These are phyloP conservation scores for Polyplosphaeria fusca DNA, from an alignment of 495 filamentous ascomycete genomes.

Conservation along the genomic window DNA sequence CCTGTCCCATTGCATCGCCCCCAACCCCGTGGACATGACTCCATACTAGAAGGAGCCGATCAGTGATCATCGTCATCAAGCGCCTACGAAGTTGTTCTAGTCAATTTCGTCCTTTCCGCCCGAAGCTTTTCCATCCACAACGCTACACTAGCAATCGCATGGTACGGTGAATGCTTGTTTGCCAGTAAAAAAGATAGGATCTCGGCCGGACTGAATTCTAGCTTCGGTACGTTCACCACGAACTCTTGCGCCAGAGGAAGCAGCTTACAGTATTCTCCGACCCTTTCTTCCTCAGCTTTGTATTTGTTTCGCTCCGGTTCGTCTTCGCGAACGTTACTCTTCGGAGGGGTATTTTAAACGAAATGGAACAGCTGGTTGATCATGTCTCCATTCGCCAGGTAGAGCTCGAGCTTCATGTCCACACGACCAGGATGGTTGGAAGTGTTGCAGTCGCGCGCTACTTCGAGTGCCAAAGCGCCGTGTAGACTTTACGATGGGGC, in stretches of 20 bases:
- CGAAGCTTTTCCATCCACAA: constrained; percentile 14
- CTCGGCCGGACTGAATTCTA: constrained; percentile 15
- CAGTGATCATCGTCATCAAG: constrained; percentile 10
- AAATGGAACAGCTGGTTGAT: constrained; percentile 17
- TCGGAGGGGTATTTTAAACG: constrained; percentile 8
- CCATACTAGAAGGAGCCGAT: constrained; percentile 4
- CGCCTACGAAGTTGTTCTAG: constrained; percentile 15
- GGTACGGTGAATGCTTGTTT: constrained; percentile 15
- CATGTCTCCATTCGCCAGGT: constrained; percentile 22
- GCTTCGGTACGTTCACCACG: constrained; percentile 13
- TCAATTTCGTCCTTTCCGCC: constrained; percentile 13
- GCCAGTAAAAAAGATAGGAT: constrained; percentile 13
- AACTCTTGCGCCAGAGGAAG: constrained; percentile 13
- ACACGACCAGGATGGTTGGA: constrained; percentile 22
- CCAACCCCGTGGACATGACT: not conserved
- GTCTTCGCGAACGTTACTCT: constrained; percentile 7
- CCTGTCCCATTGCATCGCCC: not conserved
- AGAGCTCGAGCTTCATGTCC: constrained; percentile 26
- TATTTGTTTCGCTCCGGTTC: not conserved
- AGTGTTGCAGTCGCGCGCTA: constrained; percentile 2
- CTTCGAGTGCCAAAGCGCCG: constrained; percentile 1
- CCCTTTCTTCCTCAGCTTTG: constrained; percentile 10
- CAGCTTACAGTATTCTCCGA: constrained; percentile 15
- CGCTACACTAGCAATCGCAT: constrained; percentile 14
- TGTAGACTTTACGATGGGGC: constrained; percentile 1